phyloP scores from a whole-genome alignment of 306 rosid species.

The Psophocarpus tetragonolobus region DNA sequence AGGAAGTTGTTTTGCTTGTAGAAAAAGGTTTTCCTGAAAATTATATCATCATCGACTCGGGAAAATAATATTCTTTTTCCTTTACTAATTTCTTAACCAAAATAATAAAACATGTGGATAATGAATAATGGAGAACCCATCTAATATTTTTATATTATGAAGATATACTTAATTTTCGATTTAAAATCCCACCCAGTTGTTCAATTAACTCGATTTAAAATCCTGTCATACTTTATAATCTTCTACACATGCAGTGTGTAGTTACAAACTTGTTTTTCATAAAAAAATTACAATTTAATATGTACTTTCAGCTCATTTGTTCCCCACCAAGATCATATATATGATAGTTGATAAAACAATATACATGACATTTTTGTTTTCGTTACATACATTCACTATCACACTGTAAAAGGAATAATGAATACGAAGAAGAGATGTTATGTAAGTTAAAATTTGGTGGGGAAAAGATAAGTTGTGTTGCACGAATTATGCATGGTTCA shows the following conservation, averaged over 20 bases:
- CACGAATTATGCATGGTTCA: neutral
- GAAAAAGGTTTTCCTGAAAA: neutral
- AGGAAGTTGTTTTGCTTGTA: neutral
- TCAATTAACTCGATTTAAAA: neutral
- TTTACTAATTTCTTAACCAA: neutral
- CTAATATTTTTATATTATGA: neutral
- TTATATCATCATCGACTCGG: neutral
- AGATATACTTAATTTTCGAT: neutral
- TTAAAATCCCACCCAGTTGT: neutral
- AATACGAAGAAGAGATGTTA: neutral
- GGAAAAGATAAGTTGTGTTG: neutral
- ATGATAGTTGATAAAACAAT: neutral
- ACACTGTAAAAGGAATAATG: neutral
- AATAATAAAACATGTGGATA: neutral
- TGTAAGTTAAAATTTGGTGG: conserved; percentile 1
- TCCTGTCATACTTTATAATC: neutral
- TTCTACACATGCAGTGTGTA: neutral
- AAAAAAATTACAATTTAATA: neutral
- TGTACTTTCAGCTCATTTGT: neutral
- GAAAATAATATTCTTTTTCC: neutral
- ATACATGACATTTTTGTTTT: neutral
- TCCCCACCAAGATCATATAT: neutral
- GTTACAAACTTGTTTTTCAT: neutral
- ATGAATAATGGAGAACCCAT: neutral
- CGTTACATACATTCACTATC: neutral